Base-by-base conservation (phyloP, 768 basidiomycete species). In the Boletus pseudo-olivaceus region DNA sequence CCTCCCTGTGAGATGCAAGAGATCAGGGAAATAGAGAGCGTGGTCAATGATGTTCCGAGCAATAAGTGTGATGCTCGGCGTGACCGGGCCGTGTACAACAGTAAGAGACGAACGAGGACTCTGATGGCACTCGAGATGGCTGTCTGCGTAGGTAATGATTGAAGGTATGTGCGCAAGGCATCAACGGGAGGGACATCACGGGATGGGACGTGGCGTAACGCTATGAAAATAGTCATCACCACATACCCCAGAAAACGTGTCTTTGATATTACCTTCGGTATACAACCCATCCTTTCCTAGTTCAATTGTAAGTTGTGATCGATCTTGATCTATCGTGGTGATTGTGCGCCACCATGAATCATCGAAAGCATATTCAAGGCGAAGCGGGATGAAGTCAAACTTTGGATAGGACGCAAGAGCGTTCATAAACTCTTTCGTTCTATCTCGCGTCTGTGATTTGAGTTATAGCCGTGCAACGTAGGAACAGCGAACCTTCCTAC, bases 41-140 rank as follows among this genome's bases (percentile, higher is more conserved):
- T 83, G 2, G 91, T 92, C n/a, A 91, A 72, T 2, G 84, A 85
- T 14, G 89, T 87, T 57, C 91, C 91, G 12, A 92, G 77, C 14
- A 92, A 75, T 15, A 93, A 74, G 66, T 93, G 90, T 0, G 90
- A 90, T n/a, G 83, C 83, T 5, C 69, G 66, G 5, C 74, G 78
- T 1, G 78, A 75, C 26, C 72, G 70, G 5, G 90, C 84, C 0
- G 86, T 84, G 60, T 88, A 77, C 17, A 91, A 72, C 26, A 92
- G 74, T 12, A 93, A 74, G n/a, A 91, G 70, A 19, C 89, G 82
- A 49, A 77, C 77, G 14, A 93, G 73, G 17, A 73, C 80, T 42
- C 79, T 77, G 43, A 90, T 73, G 1, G 85, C 78, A 29, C 72
- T 79, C 6, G 79, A 75, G 35, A 85, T 67, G 15, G 89, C 88